Base-by-base conservation (phyloP, 108 stramenopile genomes). In the Skeletonema tropicum region DNA sequence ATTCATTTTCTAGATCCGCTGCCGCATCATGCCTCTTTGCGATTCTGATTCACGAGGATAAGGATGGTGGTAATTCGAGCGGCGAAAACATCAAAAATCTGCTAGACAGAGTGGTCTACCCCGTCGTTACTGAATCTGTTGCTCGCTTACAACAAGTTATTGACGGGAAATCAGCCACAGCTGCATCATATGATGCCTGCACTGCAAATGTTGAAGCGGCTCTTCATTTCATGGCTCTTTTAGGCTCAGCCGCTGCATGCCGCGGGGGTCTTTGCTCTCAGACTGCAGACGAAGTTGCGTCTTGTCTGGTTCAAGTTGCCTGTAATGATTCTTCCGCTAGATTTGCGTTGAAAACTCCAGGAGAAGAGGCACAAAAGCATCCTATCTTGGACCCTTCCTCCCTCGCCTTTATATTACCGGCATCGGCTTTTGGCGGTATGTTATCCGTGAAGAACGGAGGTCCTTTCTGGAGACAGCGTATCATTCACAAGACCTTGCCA, bases 241-340 rank as follows among this genome's bases (percentile, higher is more conserved):
- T 75, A 60, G 83, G 83, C 19, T 81, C 86, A 26, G 86, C 89
- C 49, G 79, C 89, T 29, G 89, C 89, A 60, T 74, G 76, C 41
- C 77, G 86, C 62, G 90, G 89, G 36, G 87, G 88, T 23, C 38
- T 64, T 11, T 89, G 82, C 25, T 74, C 83, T 29, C 64, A 64
- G 42, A 78, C 73, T 3, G 85, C 84, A 17, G 90, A 89, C 63
- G 59, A 58, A 9, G 79, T 91, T 63, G 86, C 83, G n/a, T 29
- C 46, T 14, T 93, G 90, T 60, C 76, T 93, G 11, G 52, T 89
- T 7, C 69, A 86, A 73, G 32, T 91, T 35, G 86, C 90, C 3
- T 88, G 89, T 74, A 69, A 64, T 41, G 84, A 82, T 60, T 66
- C 59, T 2, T 69, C 90, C 36, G 21, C 33, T 7, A 25, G 25